Base-by-base conservation (phyloP, 2,329 filamentous ascomycete species). In the Colletotrichum agaves region DNA sequence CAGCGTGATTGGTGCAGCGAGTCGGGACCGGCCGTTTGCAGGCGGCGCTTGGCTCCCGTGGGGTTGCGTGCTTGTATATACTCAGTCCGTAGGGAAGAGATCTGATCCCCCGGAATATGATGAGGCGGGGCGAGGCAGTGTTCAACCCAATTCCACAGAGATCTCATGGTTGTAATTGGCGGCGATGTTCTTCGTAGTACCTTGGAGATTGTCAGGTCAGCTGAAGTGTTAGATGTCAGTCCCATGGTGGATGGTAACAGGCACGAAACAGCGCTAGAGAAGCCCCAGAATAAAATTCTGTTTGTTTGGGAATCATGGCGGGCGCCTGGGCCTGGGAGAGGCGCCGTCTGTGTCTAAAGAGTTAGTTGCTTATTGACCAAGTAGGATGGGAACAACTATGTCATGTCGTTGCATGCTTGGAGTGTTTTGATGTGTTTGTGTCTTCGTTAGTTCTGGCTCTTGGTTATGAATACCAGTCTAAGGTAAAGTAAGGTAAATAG, bases 221-320 rank as follows among this genome's bases (percentile, higher is more conserved):
- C 61, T 55, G 37, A 47, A 27, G 65, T 59, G 53, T 53, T 53
- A 59, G 35, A 57, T 64, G 52, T 47, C 53, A 53, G 49, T 52
- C 44, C 37, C 53, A 44, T 53, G 37, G 61, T 52, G 64, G n/a
- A 59, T 46, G 61, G 21, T 23, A 37, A 31, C 46, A 31, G 47
- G 23, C 44, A 17, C 65, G 65, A 65, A 68, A 68, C 65, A 55
- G 41, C 61, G 65, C 65, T 65, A 60, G 53, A 68, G 41, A 50
- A 55, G 61, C 13, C 53, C 61, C 61, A 64, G 65, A 55, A 64
- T 59, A 67, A 64, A 67, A 60, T 47, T 67, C 46, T 67, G 47
- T 33, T 63, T 67, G 59, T 52, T 61, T 61, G 47, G 50, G 59
- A 63, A 63, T 57, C 63, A 57, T 56, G 43, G 47, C 47, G 47